These are phyloP conservation scores for Lentinus polychrous DNA, from an alignment of 1,284 basidiomycete genomes.

Conservation along the genomic window DNA sequence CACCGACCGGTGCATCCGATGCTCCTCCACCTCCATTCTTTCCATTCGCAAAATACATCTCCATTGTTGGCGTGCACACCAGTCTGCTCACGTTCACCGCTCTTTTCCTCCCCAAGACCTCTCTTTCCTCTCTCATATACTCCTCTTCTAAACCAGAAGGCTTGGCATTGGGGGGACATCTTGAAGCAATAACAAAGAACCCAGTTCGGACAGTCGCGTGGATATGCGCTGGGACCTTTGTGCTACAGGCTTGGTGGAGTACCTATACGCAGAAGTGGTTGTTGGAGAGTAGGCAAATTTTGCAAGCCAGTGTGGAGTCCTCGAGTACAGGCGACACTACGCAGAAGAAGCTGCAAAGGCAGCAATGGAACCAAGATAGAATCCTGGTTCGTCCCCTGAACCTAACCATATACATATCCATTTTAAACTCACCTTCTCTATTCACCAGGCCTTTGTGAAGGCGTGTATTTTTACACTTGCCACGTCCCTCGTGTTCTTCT, in stretches of 20 bases:
- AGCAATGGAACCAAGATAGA: constrained; percentile 15
- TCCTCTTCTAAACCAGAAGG: constrained; percentile 12
- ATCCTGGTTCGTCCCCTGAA: constrained; percentile 20
- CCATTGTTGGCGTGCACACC: constrained; percentile 68
- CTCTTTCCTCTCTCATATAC: constrained; percentile 31
- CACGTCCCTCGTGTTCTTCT: constrained; percentile 41
- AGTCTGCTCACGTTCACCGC: constrained; percentile 60
- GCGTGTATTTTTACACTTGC: constrained; percentile 50
- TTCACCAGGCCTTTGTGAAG: constrained; percentile 35
- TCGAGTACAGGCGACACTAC: constrained; percentile 16
- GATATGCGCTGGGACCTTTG: constrained; percentile 46
- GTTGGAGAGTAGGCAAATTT: constrained; percentile 13
- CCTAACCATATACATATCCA: constrained; percentile 4
- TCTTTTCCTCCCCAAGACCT: constrained; percentile 60
- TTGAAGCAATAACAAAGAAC: constrained; percentile 59
- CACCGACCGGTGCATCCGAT: neutral
- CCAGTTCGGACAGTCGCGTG: constrained; percentile 57
- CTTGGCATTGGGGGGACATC: constrained; percentile 38
- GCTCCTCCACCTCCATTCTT: constrained; percentile 20
- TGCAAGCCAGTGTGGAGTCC: constrained; percentile 13
- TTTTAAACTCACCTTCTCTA: constrained; percentile 4
- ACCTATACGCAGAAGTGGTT: constrained; percentile 53
- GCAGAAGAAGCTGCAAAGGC: constrained; percentile 31
- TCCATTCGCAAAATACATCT: constrained; percentile 53
- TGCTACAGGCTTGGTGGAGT: constrained; percentile 73